Evolutionary conservation across 1,284 basidiomycete genomes (phyloP), one percentile per base, ranked within the genome.

Genomic region (Heterobasidion annosum): DNA sequence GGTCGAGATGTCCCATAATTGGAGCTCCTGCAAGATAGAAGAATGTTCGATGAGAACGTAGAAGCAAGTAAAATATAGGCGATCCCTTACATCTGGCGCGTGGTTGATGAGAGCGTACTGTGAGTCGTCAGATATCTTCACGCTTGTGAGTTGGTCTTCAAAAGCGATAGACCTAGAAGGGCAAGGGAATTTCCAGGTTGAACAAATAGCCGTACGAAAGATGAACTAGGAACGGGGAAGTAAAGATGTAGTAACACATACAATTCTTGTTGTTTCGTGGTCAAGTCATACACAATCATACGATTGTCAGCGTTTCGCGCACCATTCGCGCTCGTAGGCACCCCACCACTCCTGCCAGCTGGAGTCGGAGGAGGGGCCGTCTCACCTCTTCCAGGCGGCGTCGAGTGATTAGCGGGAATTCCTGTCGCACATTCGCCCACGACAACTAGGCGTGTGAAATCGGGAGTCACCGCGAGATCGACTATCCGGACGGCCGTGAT

Each of bases 51-150:
- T 34, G 47, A 40, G 34, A 32, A 51, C 50, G 34, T 12, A 53
- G 56, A 34, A 54, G 35, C 45, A 52, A 19, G n/a, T 45, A 35
- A 34, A 50, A 46, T 19, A 33, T 32, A 8, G 51, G 40, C 52
- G 54, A 51, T 53, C 54, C 42, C 87, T 76, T 67, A 93, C 91
- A 68, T 92, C 83, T 10, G 91, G 90, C 43, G 89, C 79, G 65
- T 91, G 88, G 66, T 89, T 96, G 63, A 98, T 81, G 51, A 99
- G 75, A 2, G 90, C 91, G 63, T 84, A 93, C 58, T 83, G 84
- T 13, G 93, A 96, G 69, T 98, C 90, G 51, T 80, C 75, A 13
- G 94, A 93, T 52, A 97, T 79, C 68, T 88, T 88, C 62, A 98
- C 85, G 65, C 91, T 93, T 40, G 92, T 93, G 51, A 93, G 74